Percentiles rank a stretch among this genome's conserved stretches.
Conservation (phyloP, 768 basidiomycete species). For the Boletellus ananas region DNA sequence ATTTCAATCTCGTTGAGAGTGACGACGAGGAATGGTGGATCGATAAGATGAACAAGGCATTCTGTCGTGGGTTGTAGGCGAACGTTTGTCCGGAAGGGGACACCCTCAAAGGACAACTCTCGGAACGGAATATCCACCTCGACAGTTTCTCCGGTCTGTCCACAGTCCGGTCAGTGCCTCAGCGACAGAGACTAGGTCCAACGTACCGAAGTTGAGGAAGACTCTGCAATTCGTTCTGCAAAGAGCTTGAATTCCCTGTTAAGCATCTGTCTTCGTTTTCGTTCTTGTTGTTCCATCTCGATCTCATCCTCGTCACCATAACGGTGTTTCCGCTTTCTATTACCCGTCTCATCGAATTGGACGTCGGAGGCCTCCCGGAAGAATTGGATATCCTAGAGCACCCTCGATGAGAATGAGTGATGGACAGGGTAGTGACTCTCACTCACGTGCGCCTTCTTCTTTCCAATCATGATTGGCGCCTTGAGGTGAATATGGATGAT, state of each 20-base stretch:
- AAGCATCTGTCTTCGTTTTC: slow-evolving; percentile 79
- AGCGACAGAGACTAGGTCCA: background rate
- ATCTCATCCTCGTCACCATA: slow-evolving; percentile 99
- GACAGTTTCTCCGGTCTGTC: slow-evolving; percentile 75
- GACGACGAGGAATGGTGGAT: slow-evolving; percentile 93
- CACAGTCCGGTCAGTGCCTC: background rate
- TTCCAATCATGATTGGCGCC: slow-evolving; percentile 97
- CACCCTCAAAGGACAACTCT: slow-evolving; percentile 95
- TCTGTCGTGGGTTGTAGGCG: slow-evolving; percentile 95
- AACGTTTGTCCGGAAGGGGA: slow-evolving; percentile 92
- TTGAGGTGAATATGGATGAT: slow-evolving; percentile 92
- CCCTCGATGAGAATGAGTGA: background rate
- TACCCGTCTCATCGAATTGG: slow-evolving; percentile 99
- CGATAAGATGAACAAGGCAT: slow-evolving; percentile 92
- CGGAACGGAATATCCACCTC: slow-evolving; percentile 97
- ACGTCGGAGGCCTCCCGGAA: slow-evolving; percentile 97
- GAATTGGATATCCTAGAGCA: slow-evolving; percentile 87
- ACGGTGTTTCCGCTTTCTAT: slow-evolving; percentile 92
- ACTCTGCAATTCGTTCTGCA: slow-evolving; percentile 88
- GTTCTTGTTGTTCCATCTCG: slow-evolving; percentile 96
- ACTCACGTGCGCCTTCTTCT: slow-evolving; percentile 92
- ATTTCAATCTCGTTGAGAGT: slow-evolving; percentile 95
- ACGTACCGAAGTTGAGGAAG: slow-evolving; percentile 70
- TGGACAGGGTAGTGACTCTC: background rate
- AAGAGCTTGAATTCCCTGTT: slow-evolving; percentile 96